phyloP scores from a whole-genome alignment of 495 filamentous ascomycete genomes.

The Trichodelitschia bisporula region DNA sequence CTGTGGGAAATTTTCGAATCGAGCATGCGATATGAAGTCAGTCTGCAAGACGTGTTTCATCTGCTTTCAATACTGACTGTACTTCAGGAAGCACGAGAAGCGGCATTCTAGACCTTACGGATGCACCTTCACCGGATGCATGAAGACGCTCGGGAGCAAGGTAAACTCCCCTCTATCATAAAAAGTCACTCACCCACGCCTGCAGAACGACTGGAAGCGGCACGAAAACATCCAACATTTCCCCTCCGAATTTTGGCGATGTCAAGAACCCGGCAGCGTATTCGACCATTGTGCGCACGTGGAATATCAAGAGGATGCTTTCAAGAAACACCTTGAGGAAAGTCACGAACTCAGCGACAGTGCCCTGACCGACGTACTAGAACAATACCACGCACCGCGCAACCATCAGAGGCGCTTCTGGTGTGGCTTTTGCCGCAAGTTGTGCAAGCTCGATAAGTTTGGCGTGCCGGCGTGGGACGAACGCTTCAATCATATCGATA shows the following conservation, averaged over 20 bases:
- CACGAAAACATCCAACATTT: conserved; percentile 80
- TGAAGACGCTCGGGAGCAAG: conserved; percentile 73
- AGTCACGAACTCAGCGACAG: conserved; percentile 34
- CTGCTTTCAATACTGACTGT: conserved; percentile 2
- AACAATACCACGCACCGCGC: conserved; percentile 23
- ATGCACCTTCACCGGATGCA: conserved; percentile 54
- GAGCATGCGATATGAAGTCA: conserved; percentile 24
- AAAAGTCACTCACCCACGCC: too few species aligned
- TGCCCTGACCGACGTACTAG: conserved; percentile 31
- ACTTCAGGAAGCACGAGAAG: conserved; percentile 58
- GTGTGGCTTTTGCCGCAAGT: conserved; percentile 63
- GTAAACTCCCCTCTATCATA: too few species aligned
- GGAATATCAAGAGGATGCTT: neutral
- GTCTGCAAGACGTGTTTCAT: conserved; percentile 1
- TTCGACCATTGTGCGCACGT: neutral
- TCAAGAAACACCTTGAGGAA: conserved; percentile 23
- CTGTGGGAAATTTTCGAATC: conserved; percentile 29
- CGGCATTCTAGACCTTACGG: conserved; percentile 72
- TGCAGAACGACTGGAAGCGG: conserved; percentile 90
- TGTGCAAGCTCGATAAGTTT: conserved; percentile 28
- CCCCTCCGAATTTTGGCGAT: conserved; percentile 55
- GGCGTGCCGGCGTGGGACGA: conserved; percentile 41
- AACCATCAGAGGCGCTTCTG: conserved; percentile 50
- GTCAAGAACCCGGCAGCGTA: conserved; percentile 16
- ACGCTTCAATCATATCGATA: conserved; percentile 71